Evolutionary conservation across 2,329 filamentous ascomycete genomes (phyloP), one percentile per base, ranked within the genome.

Genomic region (Aspergillus uvarum): DNA sequence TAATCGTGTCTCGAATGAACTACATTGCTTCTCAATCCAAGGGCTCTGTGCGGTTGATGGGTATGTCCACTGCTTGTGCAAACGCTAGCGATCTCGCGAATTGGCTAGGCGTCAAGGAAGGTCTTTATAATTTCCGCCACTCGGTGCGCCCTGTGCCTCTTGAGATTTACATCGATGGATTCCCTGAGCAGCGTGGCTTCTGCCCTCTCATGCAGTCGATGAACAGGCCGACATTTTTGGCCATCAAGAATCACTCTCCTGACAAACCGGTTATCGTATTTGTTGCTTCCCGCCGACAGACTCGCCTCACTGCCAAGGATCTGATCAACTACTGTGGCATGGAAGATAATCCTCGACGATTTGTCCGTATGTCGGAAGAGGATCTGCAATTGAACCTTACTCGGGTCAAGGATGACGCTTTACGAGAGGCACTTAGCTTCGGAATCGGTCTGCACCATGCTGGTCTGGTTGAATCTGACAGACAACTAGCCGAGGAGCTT

Each of bases 51-150:
- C 86, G 95, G 4, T 82, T 99, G 5, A 84, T 99, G 63, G 95
- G 95, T n/a, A 99, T 99, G 96, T 99, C 95, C 2, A 99, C 95
- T 19, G 96, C 95, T 10, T 98, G 94, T 69, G 95, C 95, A 14
- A 99, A 99, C 72, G 95, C 96, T 2, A 90, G 86, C 14, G 96
- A 99, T 74, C 82, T 99, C 38, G 96, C 85, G 2, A 98, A 96
- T 70, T 99, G 95, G 95, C 84, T 99, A 2, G 95, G 95, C 51
- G 96, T 99, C 44, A 97, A 96, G 72, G 90, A 96, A 70, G 94
- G 89, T 3, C 77, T 99, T 24, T 99, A 96, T 84, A 99, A 99
- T 77, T 99, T 99, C 78, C 86, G 92, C 29, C 95, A 99, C 72
- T 98, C 93, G 0, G 96, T 99, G 38, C 91, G 95, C 24, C 95